Conservation (phyloP, 371 early-diverging fungal genomes). For the Capillidium heterosporum region DNA sequence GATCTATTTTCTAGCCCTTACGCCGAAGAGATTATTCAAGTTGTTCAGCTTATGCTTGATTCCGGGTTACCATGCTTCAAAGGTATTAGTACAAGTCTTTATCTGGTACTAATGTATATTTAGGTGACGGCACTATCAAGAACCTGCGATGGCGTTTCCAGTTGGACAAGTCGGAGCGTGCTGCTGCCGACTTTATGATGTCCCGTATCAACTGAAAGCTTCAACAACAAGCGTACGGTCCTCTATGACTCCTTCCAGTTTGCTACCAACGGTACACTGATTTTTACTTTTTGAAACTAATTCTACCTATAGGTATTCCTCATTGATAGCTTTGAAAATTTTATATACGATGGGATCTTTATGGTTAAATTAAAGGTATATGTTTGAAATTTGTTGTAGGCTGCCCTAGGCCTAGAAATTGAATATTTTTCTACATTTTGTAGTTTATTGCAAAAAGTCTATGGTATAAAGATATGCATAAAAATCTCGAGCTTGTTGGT, state of each 20-base stretch:
- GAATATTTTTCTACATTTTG: too few species aligned
- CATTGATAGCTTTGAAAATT: too few species aligned
- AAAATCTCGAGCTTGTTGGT: too few species aligned
- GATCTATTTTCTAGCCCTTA: conserved; percentile 41
- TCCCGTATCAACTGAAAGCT: conserved; percentile 74
- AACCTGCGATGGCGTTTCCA: conserved; percentile 84
- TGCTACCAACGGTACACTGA: conserved; percentile 59
- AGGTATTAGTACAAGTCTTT: conserved; percentile 21
- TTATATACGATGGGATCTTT: too few species aligned
- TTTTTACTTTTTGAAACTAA: background rate
- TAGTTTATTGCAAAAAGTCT: too few species aligned
- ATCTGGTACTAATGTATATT: conserved; percentile 7
- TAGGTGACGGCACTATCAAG: conserved; percentile 50
- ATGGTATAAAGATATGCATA: too few species aligned
- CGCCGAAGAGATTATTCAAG: conserved; percentile 79
- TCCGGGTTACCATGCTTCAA: conserved; percentile 97
- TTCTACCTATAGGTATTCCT: background rate
- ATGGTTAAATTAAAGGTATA: too few species aligned
- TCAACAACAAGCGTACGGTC: conserved; percentile 76
- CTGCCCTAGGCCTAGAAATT: too few species aligned
- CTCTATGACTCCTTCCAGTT: conserved; percentile 77
- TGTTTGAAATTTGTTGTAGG: too few species aligned
- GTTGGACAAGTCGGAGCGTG: conserved; percentile 70
- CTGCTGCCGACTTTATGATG: conserved; percentile 89
- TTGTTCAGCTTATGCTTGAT: conserved; percentile 84